Evolutionary conservation across 768 basidiomycete species (phyloP).

Genomic region (Mrakia blollopis): DNA sequence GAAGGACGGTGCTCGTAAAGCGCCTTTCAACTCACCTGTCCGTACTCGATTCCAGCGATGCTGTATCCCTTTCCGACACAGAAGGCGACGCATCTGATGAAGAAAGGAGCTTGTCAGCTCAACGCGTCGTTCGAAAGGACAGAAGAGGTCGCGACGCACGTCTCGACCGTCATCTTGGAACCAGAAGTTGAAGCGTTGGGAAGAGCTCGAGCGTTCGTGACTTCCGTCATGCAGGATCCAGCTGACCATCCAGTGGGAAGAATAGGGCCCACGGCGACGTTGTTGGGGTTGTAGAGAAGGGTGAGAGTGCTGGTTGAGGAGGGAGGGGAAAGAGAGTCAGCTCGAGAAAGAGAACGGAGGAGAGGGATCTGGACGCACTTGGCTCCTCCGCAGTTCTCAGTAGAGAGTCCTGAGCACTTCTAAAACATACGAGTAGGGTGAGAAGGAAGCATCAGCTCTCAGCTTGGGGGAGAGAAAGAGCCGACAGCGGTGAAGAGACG

Average conservation of each 20-base stretch:
- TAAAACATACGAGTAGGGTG: neutral
- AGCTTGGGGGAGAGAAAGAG: neutral
- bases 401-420: neutral
- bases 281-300: neutral
- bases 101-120: neutral
- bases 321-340: neutral
- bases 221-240: neutral
- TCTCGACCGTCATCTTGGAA: constrained; percentile 12
- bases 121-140: neutral
- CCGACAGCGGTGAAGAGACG: too few species aligned
- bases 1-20: neutral
- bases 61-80: constrained; percentile 34
- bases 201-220: neutral
- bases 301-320: neutral
- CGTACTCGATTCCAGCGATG: constrained; percentile 44
- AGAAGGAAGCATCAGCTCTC: neutral
- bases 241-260: neutral
- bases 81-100: constrained; percentile 7
- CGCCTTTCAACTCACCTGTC: constrained; percentile 8
- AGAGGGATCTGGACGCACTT: neutral
- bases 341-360: neutral
- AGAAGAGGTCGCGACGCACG: neutral
- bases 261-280: neutral
- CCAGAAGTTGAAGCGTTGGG: neutral
- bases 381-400: neutral